Percentiles rank a stretch among this genome's conserved stretches.
Conservation (phyloP, 148 eudicot species). For the Fagopyrum tataricum region DNA sequence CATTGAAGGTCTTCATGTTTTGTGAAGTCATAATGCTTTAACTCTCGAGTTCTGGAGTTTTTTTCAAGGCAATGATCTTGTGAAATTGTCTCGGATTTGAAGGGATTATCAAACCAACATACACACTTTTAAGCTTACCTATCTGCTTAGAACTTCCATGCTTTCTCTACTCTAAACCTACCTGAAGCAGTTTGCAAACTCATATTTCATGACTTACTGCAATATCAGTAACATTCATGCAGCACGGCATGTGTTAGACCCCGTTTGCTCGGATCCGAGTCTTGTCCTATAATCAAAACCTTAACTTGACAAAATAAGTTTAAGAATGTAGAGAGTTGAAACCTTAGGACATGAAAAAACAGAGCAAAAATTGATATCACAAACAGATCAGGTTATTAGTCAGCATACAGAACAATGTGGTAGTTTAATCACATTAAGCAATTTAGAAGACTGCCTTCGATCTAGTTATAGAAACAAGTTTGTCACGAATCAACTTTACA, state of each 20-base stretch:
- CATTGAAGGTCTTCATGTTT: conserved; percentile 28
- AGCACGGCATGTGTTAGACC: neutral
- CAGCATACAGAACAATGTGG: neutral
- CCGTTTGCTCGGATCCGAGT: too few species aligned
- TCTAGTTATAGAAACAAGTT: neutral
- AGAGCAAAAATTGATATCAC: too few species aligned
- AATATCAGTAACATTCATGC: neutral
- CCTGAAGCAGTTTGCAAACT: conserved; percentile 30
- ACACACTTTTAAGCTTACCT: conserved; percentile 39
- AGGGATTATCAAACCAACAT: conserved; percentile 21
- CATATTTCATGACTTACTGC: conserved; percentile 25
- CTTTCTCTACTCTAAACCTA: conserved; percentile 20
- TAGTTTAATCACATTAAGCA: neutral
- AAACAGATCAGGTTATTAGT: neutral
- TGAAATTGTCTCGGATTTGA: conserved; percentile 11
- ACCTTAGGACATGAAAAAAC: neutral
- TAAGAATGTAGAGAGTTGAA: neutral
- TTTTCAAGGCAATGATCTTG: neutral
- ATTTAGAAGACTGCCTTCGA: neutral
- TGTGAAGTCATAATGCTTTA: neutral
- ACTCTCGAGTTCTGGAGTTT: neutral
- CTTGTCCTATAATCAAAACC: too few species aligned
- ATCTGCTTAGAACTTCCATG: conserved; percentile 26
- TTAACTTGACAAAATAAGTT: too few species aligned
- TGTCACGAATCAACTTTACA: neutral